A percentile compares a stretch with the other conserved stretches of the same genome.
These are phyloP conservation scores for Potentilla sterilis DNA, from an alignment of 306 rosid species.

Conservation along the genomic window DNA sequence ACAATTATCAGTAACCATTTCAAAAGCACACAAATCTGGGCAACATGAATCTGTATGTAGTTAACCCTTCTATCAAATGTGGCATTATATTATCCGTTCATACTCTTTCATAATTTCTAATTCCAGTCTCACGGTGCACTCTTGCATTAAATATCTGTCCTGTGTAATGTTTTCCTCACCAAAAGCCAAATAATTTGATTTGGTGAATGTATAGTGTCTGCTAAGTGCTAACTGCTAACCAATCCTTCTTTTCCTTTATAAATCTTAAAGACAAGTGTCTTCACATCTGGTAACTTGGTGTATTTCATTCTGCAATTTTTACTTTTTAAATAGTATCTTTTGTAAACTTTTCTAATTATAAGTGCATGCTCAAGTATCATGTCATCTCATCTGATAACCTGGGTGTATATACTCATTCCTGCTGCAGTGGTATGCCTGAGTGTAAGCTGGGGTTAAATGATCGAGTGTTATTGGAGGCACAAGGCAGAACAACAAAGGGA, in stretches of 20 bases:
- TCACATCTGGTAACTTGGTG: neutral
- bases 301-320: slow-evolving; percentile 50
- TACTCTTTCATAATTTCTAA: neutral
- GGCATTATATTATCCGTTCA: too few relatives aligned
- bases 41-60: too few relatives aligned
- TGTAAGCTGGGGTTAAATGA: slow-evolving; percentile 97
- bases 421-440: slow-evolving; percentile 97
- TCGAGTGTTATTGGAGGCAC: slow-evolving; percentile 89
- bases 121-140: neutral
- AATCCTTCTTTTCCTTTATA: neutral
- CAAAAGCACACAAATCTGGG: too few relatives aligned
- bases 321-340: neutral
- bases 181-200: neutral
- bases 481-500: slow-evolving; percentile 94
- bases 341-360: neutral
- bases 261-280: neutral
- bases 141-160: neutral
- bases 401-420: slow-evolving; percentile 20
- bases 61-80: too few relatives aligned
- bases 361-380: neutral
- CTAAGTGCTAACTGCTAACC: neutral
- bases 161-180: neutral
- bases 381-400: neutral
- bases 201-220: neutral
- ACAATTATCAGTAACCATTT: too few relatives aligned